A percentile compares a stretch with the other conserved stretches of the same genome.
Conservation (phyloP, 495 filamentous ascomycete species). For the Lophium mytilinum region DNA sequence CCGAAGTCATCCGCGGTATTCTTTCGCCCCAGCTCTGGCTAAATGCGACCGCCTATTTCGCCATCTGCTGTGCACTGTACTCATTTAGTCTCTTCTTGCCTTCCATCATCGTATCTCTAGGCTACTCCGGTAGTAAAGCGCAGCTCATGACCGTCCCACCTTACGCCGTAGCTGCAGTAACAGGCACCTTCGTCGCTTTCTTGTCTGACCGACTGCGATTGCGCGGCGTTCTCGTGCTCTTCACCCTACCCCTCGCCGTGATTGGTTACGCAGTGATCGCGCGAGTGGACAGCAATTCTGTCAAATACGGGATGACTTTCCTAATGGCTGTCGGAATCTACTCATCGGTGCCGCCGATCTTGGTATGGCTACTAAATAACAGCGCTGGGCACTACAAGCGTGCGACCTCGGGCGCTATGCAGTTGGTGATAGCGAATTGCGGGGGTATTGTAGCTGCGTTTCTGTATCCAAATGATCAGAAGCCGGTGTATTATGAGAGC, state of each 20-base stretch:
- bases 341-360: slow-evolving; percentile 10
- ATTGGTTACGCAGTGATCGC: slow-evolving; percentile 24
- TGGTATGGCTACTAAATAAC: slow-evolving; percentile 25
- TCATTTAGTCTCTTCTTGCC: slow-evolving; percentile 25
- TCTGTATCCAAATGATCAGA: slow-evolving; percentile 48
- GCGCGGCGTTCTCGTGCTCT: slow-evolving; percentile 30
- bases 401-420: slow-evolving; percentile 23
- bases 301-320: slow-evolving; percentile 24
- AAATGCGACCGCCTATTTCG: slow-evolving; percentile 31
- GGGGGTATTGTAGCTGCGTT: slow-evolving; percentile 48
- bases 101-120: slow-evolving; percentile 28
- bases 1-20: slow-evolving; percentile 19
- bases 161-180: slow-evolving; percentile 22
- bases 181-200: slow-evolving; percentile 28
- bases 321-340: slow-evolving; percentile 25
- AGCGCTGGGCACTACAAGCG: slow-evolving; percentile 22
- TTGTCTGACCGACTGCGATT: slow-evolving; percentile 41
- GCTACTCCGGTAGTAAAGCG: slow-evolving; percentile 20
- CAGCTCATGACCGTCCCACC: slow-evolving; percentile 24
- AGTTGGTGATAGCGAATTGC: slow-evolving; percentile 43
- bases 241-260: slow-evolving; percentile 20
- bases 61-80: slow-evolving; percentile 21
- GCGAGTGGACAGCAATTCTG: not conserved
- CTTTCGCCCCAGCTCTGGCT: slow-evolving; percentile 36
- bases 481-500: slow-evolving; percentile 38